Base-by-base conservation (phyloP, 306 rosid species). In the Dalbergia cochinchinensis region DNA sequence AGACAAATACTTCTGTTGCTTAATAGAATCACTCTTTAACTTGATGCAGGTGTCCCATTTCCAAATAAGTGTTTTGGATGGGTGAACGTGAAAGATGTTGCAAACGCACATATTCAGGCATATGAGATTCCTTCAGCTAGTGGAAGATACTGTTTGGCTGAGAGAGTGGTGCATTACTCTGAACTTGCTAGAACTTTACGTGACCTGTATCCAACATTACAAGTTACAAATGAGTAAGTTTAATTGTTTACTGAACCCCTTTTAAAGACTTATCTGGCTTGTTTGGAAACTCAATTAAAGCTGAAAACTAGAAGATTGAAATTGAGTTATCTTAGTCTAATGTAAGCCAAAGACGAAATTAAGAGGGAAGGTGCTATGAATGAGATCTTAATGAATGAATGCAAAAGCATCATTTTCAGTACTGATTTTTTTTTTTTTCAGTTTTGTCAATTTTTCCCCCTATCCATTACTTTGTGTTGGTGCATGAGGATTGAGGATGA, bases 11-110 rank as follows among this genome's bases (percentile, higher is more conserved):
- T 39, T 22, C 18, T 14, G 20, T 74, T 81, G 31, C 76, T 19
- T 19, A 20, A 20, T 20, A 20, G 14, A 59, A 4, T n/a, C 31
- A 15, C 35, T 51, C 35, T 35, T 55, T 61, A 66, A 70, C 37
- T 74, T 82, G 78, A 72, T 83, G 83, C 83, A 92, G 99, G 97
- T 77, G 67, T 86, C 45, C 77, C 85, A 58, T 92, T 76, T 84
- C 87, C 83, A 19, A 90, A 94, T 72, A 12, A 3, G 8, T 26
- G 76, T 65, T 39, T 77, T 53, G 93, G 93, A 74, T 94, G 91
- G 97, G 82, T 92, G 26, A 60, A 92, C 45, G 97, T 94, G 42
- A 94, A 87, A 82, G 97, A 94, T 81, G 98, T 91, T 66, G 94
- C 94, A 34, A 69, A 83, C 1, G 97, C 98, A 7, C 98, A 94